These are phyloP conservation scores for Spongispora temasekensis DNA, from an alignment of 1,284 basidiomycete species.

Conservation along the genomic window DNA sequence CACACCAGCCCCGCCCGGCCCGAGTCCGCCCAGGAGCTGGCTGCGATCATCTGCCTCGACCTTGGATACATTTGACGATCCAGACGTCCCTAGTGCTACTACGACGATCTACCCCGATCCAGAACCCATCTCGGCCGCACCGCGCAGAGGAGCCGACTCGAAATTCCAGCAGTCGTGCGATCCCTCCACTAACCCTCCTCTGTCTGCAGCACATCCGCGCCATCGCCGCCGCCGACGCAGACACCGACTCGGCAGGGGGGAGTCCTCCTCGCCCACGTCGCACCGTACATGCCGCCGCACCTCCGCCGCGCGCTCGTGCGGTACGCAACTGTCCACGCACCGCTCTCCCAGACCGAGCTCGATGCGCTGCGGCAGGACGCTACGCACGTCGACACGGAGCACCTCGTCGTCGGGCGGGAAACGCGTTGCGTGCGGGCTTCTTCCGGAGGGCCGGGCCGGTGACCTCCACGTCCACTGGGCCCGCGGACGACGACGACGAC, in stretches of 20 bases:
- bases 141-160: too few species aligned
- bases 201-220: conserved; percentile 41
- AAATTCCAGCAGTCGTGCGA: too few species aligned
- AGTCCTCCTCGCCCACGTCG: conserved; percentile 44
- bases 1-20: too few species aligned
- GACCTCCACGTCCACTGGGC: too few species aligned
- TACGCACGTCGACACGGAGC: conserved; percentile 59
- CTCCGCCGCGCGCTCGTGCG: conserved; percentile 57
- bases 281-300: conserved; percentile 55
- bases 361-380: conserved; percentile 48
- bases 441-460: conserved; percentile 35
- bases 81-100: conserved; percentile 16
- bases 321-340: conserved; percentile 54
- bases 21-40: conserved; percentile 53
- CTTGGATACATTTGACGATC: conserved; percentile 13
- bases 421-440: conserved; percentile 43
- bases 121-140: background rate
- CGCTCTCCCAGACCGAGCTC: conserved; percentile 50
- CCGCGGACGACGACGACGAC: background rate
- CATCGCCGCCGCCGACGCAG: too few species aligned
- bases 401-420: conserved; percentile 58
- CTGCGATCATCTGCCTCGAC: conserved; percentile 21
- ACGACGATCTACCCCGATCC: background rate
- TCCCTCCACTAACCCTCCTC: conserved; percentile 50
- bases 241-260: too few species aligned